Evolutionary conservation across 1,284 basidiomycete genomes (phyloP), one percentile per base, ranked within the genome.

Genomic region (Fomitopsis pinicola): DNA sequence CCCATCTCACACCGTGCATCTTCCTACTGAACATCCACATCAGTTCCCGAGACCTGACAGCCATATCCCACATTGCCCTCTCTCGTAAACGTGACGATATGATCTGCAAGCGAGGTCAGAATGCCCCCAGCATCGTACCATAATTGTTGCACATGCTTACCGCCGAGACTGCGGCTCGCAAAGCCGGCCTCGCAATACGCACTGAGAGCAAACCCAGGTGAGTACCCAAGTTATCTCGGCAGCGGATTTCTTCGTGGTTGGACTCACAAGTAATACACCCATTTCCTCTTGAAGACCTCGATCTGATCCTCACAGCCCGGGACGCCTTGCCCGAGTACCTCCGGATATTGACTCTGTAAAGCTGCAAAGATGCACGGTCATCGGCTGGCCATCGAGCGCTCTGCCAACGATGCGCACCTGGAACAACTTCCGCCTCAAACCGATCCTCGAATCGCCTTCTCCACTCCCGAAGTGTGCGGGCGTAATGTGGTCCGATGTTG

Each of bases 381-480:
- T 30, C 26, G 46, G 15, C 14, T n/a, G 5, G 30, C 10, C 35
- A 55, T n/a, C 38, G 56, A 6, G n/a, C 26, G 30, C 7, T 50
- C 19, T n/a, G 15, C 14, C 26, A 9, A 8, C 28, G 5, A 48
- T 6, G 45, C 69, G 40, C 33, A 69, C 72, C 83, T 2, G 87
- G 86, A 1, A 81, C 79, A 59, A 93, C 85, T 45, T 82, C 78
- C 3, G 73, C 74, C 45, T 89, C 84, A 70, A 92, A 94, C n/a
- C 72, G 71, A n/a, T 76, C 73, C 56, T 84, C 75, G 75, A 93
- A 94, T 3, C 88, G 79, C 28, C 76, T 69, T 19, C 86, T 78
- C 91, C 91, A 94, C 76, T 92, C 90, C n/a, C 91, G 80, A n/a
- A 94, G 78, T 5, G 92, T 93, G 5, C 91, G 82, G 2, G 90